Evolutionary conservation across 2,329 filamentous ascomycete genomes (phyloP), one percentile per base, ranked within the genome.

Genomic region (Cylindrodendrum hubeiense): DNA sequence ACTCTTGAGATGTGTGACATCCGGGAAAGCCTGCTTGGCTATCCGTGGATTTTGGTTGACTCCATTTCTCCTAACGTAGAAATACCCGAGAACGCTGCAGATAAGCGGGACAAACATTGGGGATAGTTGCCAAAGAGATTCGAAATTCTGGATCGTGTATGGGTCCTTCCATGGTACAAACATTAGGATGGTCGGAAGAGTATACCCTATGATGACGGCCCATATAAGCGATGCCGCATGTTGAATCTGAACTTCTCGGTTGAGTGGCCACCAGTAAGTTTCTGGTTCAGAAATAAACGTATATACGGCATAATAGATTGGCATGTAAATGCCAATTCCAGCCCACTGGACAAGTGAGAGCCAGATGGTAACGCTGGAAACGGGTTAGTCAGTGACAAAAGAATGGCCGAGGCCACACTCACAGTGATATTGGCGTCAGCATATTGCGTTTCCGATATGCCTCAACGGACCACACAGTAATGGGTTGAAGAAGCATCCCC

Each of bases 251-350:
- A 68, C 60, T 2, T 44, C 44, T 28, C 64, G 49, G 19, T 46
- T 57, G 4, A 62, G 52, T 1, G 66, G 66, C 66, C 63, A 67
- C 63, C 66, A 66, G 49, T 67, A 61, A 1, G 59, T 54, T 41
- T 66, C 63, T 2, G 39, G 33, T 24, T 68, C 53, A 1, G 66
- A 66, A 12, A 62, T 50, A 6, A 34, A 53, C 2, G 64, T 61
- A 22, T 66, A 66, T 2, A 44, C 60, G 33, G 65, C 65, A n/a
- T 60, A 68, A 26, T 67, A 68, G 28, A 63, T 61, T 37, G 66
- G 66, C 57, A 67, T 58, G 3, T 58, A 43, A 37, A 59, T 56
- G 4, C 52, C 57, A 26, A 67, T 22, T 4, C 66, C 66, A 17
- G 51, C 52, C 4, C 34, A n/a, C 19, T 64, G 60, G 10, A 61